A percentile compares a stretch with the other conserved stretches of the same genome.
These are phyloP conservation scores for Microstroma glucosiphilum DNA, from an alignment of 1,284 basidiomycete genomes.

Conservation along the genomic window DNA sequence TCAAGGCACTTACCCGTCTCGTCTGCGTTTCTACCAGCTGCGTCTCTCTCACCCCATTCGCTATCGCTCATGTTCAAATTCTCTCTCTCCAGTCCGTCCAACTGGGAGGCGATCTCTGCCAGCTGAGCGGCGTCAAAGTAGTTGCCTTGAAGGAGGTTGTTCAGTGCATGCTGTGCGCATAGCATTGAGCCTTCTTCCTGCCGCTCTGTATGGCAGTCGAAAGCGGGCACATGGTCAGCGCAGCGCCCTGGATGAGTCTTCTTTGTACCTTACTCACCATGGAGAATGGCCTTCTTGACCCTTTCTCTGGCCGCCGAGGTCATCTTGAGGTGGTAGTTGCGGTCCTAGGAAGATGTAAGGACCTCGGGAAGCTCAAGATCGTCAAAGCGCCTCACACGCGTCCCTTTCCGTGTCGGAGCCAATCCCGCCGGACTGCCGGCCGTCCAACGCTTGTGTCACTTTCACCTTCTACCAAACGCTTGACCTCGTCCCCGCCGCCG, in stretches of 20 bases:
- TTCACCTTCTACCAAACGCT: neutral
- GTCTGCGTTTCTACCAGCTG: slow-evolving; percentile 40
- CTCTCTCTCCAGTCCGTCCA: slow-evolving; percentile 15
- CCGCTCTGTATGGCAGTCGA: slow-evolving; percentile 14
- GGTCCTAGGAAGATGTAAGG: too few species aligned
- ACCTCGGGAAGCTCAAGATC: too few species aligned
- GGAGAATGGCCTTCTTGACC: neutral
- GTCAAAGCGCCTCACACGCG: too few species aligned
- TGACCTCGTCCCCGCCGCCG: neutral
- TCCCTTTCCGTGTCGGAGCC: too few species aligned
- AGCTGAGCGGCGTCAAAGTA: slow-evolving; percentile 46
- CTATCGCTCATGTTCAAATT: slow-evolving; percentile 13
- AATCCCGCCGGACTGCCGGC: too few species aligned
- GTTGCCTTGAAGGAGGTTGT: slow-evolving; percentile 40
- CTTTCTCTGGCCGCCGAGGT: neutral
- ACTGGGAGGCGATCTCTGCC: slow-evolving; percentile 22
- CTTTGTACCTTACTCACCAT: neutral
- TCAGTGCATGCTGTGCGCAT: slow-evolving; percentile 48
- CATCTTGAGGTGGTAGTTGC: too few species aligned
- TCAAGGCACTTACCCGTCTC: slow-evolving; percentile 26
- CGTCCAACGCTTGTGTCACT: too few species aligned
- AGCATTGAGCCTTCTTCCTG: slow-evolving; percentile 48
- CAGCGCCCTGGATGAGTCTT: neutral
- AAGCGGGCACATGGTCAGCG: neutral
- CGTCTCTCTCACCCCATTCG: slow-evolving; percentile 15